Evolutionary conservation across 1,139 yeast species (phyloP), one percentile per base, ranked within the genome.

Genomic region (Taiozyma sp.): DNA sequence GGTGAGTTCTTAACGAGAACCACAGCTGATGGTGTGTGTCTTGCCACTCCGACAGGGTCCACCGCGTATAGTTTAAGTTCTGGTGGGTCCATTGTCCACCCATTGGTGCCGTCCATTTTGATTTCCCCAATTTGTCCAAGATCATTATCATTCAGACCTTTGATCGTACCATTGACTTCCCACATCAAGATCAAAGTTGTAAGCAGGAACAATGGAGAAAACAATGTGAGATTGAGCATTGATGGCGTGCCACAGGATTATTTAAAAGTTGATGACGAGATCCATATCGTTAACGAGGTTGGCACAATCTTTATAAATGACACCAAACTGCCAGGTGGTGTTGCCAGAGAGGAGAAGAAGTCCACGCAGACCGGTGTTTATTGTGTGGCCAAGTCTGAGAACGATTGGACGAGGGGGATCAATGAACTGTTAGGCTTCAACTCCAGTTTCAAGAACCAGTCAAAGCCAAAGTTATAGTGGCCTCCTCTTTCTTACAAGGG

Each of bases 81-180:
- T 1, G 97, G 98, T 9, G 97, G 98, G 1, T 83, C 96, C 11
- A 91, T 91, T 52, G 93, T 88, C 1, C 95, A 91, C 57, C 97
- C 98, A 0, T 71, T 83, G 47, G 96, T 91, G 4, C 85, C 90
- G 16, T 85, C 95, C 53, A 84, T 89, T 9, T 69, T 90, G 50
- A 69, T 90, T 40, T 88, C 97, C 0, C 97, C 97, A 8, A 88
- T 91, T 46, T 90, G 97, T 63, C 90, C 98, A 4, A 72, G 97
- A 52, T 87, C 96, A 22, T 72, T 91, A 39, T 85, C 95, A 28
- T 91, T 90, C 65, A 72, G 98, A 60, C 98, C 97, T 2, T 70
- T 90, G 46, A 77, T 91, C 13, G 73, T 91, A 51, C 97, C 98
- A 0, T 73, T 83, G 30, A 77, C 83, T 6, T 79, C 88, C 10